Evolutionary conservation across 2,329 filamentous ascomycete species (phyloP).

Genomic region (Pleomassaria siparia): DNA sequence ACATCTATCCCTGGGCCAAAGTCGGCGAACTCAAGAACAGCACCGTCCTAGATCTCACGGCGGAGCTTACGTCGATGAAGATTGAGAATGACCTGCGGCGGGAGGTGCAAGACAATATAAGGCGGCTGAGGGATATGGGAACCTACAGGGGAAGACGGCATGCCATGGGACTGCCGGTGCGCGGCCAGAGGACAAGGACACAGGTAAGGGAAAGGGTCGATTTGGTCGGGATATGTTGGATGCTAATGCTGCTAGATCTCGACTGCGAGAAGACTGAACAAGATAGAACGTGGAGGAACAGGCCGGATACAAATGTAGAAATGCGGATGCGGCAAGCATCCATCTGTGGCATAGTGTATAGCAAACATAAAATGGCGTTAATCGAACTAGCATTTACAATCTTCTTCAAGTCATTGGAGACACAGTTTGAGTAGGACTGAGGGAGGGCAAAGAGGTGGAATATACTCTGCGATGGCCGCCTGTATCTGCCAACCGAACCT

Average conservation of each 20-base stretch:
- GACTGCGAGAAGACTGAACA: conserved; percentile 62
- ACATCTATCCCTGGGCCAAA: conserved; percentile 80
- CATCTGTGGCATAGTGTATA: conserved; percentile 35
- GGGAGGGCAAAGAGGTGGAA: no score
- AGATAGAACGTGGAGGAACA: conserved; percentile 54
- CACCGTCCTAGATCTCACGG: conserved; percentile 79
- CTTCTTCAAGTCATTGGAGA: neutral
- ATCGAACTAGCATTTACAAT: neutral
- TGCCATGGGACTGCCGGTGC: conserved; percentile 87
- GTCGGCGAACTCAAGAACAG: conserved; percentile 73
- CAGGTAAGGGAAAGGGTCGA: conserved; percentile 56
- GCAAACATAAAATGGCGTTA: conserved; percentile 4
- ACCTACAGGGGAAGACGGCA: conserved; percentile 86
- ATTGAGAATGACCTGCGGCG: conserved; percentile 86
- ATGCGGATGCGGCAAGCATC: conserved; percentile 2
- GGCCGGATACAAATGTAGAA: conserved; percentile 33
- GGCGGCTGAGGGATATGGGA: conserved; percentile 84
- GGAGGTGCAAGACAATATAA: conserved; percentile 81
- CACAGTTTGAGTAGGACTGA: no score
- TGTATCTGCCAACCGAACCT: no score
- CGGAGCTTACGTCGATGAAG: conserved; percentile 86
- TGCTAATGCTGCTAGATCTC: conserved; percentile 50
- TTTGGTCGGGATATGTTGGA: neutral
- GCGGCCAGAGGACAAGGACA: conserved; percentile 84
- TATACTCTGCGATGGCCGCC: no score